phyloP scores from a whole-genome alignment of 768 basidiomycete genomes.

The Pulveroboletus sp. region DNA sequence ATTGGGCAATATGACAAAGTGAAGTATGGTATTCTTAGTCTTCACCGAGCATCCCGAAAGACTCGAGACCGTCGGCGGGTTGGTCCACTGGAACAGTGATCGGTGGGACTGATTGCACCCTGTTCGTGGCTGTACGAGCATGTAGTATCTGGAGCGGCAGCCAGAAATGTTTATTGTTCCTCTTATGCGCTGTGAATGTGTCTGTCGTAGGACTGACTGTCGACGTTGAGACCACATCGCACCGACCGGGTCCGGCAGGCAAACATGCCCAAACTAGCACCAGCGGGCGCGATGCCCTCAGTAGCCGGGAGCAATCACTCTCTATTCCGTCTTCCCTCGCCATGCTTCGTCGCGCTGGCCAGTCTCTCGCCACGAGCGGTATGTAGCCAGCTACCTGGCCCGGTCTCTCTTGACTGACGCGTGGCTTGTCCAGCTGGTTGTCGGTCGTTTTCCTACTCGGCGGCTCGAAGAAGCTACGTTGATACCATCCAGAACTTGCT shows the following conservation, averaged over 20 bases:
- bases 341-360: slow-evolving; percentile 60
- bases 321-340: slow-evolving; percentile 6
- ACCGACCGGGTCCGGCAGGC: neutral
- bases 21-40: slow-evolving; percentile 66
- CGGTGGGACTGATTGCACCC: neutral
- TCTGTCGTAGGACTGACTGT: neutral
- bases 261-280: slow-evolving; percentile 26
- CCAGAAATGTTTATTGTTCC: slow-evolving; percentile 12
- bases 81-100: slow-evolving; percentile 27
- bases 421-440: slow-evolving; percentile 46
- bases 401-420: neutral
- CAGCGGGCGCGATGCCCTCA: slow-evolving; percentile 15
- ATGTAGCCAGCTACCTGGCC: slow-evolving; percentile 14
- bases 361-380: slow-evolving; percentile 52
- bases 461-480: slow-evolving; percentile 71
- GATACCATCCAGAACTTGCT: slow-evolving; percentile 88
- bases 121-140: slow-evolving; percentile 2
- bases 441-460: slow-evolving; percentile 79
- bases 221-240: no score
- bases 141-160: slow-evolving; percentile 15
- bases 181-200: slow-evolving; percentile 1
- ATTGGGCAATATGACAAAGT: slow-evolving; percentile 70
- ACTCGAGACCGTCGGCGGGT: slow-evolving; percentile 57
- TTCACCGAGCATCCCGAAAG: slow-evolving; percentile 73
- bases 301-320: slow-evolving; percentile 8